Evolutionary conservation across 73 alveolate genomes (phyloP).

Genomic region (Tetrahymena malaccensis): DNA sequence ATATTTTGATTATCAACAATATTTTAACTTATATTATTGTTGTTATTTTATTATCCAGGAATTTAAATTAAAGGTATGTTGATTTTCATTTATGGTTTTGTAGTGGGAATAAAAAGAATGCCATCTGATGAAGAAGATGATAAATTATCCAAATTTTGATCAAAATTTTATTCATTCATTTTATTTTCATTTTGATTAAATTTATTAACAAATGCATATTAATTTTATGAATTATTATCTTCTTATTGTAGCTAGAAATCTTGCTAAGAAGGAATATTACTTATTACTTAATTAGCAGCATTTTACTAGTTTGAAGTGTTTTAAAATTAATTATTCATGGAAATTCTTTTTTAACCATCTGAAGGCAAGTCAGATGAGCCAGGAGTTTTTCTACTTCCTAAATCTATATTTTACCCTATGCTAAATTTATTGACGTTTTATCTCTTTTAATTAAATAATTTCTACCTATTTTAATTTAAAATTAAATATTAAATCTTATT

Average conservation of each 20-base stretch:
- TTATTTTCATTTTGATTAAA: background rate
- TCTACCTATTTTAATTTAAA: background rate
- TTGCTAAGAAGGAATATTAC: background rate
- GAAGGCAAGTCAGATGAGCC: conserved; percentile 20
- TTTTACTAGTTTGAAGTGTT: conserved; percentile 12
- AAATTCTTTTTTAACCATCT: conserved; percentile 26
- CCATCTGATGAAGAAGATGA: background rate
- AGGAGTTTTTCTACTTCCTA: conserved; percentile 17
- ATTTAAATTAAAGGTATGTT: background rate
- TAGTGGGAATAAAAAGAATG: background rate
- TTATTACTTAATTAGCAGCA: background rate
- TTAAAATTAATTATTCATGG: conserved; percentile 44
- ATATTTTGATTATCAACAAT: background rate
- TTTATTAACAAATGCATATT: background rate
- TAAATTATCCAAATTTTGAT: background rate
- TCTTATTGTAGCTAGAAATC: background rate
- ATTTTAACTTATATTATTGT: background rate
- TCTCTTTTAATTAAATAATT: conserved; percentile 10
- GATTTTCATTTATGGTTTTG: background rate
- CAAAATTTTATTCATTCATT: background rate
- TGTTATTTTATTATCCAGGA: background rate
- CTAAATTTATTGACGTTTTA: conserved; percentile 3
- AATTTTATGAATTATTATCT: background rate
- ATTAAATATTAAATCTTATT: too few relatives aligned
- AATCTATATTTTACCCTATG: conserved; percentile 5